These are phyloP conservation scores for Picea sitchensis DNA, from an alignment of 75 land plant species.

Conservation along the genomic window DNA sequence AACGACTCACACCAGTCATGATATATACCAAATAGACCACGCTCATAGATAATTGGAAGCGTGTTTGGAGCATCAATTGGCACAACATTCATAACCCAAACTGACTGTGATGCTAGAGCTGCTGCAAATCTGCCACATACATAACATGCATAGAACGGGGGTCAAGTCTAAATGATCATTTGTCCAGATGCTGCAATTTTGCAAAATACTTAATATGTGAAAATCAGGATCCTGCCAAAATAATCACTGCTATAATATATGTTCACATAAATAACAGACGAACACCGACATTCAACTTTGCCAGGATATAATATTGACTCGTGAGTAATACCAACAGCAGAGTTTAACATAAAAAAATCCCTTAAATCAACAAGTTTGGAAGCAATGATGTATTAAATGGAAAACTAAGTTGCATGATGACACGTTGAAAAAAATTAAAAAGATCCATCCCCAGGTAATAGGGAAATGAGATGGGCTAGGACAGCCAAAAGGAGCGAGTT, in stretches of 20 bases:
- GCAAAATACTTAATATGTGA: neutral
- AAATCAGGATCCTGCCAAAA: no score
- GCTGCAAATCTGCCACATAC: constrained; percentile 31
- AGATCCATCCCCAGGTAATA: neutral
- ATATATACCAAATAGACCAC: constrained; percentile 41
- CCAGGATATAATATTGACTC: neutral
- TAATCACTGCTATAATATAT: no score
- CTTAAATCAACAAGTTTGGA: neutral
- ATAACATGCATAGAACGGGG: neutral
- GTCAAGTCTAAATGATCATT: neutral
- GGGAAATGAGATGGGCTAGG: neutral
- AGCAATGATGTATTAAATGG: neutral
- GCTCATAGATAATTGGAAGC: constrained; percentile 40
- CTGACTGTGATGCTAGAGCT: constrained; percentile 17
- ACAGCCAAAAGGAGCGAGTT: neutral
- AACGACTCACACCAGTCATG: constrained; percentile 57
- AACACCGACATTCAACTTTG: neutral
- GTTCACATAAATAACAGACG: neutral
- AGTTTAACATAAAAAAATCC: neutral
- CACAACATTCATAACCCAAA: constrained; percentile 41
- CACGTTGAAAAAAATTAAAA: neutral
- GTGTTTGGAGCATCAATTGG: constrained; percentile 34
- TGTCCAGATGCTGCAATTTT: neutral
- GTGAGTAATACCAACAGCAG: neutral
- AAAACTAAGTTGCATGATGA: neutral